phyloP scores from a whole-genome alignment of 768 basidiomycete species.

The Tulasnella sp. region DNA sequence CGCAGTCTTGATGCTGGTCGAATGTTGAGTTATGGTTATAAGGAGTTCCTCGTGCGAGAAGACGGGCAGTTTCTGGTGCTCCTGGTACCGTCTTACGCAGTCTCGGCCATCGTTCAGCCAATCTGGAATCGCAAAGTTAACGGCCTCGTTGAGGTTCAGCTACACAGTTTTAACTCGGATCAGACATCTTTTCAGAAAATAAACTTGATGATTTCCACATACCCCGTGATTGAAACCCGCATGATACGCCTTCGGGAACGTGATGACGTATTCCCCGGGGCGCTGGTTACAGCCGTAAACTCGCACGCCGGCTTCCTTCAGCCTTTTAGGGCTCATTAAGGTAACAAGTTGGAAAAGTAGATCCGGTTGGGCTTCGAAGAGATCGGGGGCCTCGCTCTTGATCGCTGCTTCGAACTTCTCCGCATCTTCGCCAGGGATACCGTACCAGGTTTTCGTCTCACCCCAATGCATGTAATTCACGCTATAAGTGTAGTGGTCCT shows the following conservation, averaged over 20 bases:
- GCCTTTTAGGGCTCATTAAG: conserved; percentile 86
- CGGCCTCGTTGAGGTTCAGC: conserved; percentile 99
- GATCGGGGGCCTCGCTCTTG: conserved; percentile 88
- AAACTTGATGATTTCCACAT: conserved; percentile 31
- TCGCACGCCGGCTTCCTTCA: conserved; percentile 80
- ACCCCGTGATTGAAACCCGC: conserved; percentile 98
- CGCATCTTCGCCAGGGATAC: conserved; percentile 90
- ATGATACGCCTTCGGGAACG: conserved; percentile 96
- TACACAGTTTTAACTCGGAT: conserved; percentile 29
- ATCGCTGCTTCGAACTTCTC: conserved; percentile 96
- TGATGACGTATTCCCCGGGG: conserved; percentile 95
- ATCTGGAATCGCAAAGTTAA: conserved; percentile 94
- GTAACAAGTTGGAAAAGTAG: conserved; percentile 96
- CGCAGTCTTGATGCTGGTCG: conserved; percentile 83
- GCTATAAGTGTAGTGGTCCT: conserved; percentile 17
- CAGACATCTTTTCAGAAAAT: conserved; percentile 12
- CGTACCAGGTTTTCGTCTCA: conserved; percentile 99
- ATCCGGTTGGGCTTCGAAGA: conserved; percentile 96
- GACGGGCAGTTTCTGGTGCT: conserved; percentile 87
- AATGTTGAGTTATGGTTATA: conserved; percentile 95
- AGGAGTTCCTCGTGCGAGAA: conserved; percentile 98
- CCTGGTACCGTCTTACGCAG: conserved; percentile 83
- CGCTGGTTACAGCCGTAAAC: conserved; percentile 94
- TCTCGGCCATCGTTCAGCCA: conserved; percentile 85
- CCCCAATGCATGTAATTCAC: conserved; percentile 78